A percentile compares a stretch with the other conserved stretches of the same genome.
Conservation (phyloP, 2,329 filamentous ascomycete species). For the Trichoderma atrobrunneum region DNA sequence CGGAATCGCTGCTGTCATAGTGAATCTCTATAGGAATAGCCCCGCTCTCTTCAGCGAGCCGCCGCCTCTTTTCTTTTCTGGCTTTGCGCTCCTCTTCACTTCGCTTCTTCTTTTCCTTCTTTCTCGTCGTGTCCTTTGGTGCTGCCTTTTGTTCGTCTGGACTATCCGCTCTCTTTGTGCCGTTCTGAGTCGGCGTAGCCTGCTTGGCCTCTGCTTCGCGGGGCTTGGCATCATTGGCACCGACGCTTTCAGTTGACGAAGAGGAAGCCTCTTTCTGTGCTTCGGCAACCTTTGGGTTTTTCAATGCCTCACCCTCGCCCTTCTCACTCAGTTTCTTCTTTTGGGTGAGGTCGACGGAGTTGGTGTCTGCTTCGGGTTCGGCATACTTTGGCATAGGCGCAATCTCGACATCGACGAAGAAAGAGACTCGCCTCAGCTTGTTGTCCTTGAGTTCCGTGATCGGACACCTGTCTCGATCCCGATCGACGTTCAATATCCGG, state of each 20-base stretch:
- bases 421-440: constrained; percentile 84
- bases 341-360: constrained; percentile 47
- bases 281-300: constrained; percentile 59
- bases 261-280: constrained; percentile 42
- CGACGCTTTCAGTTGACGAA: constrained; percentile 38
- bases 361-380: constrained; percentile 52
- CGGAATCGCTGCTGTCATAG: constrained; percentile 63
- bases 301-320: constrained; percentile 71
- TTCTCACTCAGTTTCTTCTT: constrained; percentile 66
- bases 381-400: constrained; percentile 78
- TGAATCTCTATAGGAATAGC: constrained; percentile 80
- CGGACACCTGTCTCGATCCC: constrained; percentile 71
- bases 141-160: constrained; percentile 8
- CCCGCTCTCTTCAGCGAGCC: constrained; percentile 83
- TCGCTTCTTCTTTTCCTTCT: constrained; percentile 94
- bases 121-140: constrained; percentile 49
- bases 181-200: constrained; percentile 28
- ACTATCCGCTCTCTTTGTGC: constrained; percentile 29
- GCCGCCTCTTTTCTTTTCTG: constrained; percentile 82
- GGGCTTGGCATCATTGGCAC: constrained; percentile 33
- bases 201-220: constrained; percentile 42
- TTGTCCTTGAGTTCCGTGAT: constrained; percentile 75
- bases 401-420: constrained; percentile 97
- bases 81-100: constrained; percentile 92
- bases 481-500: constrained; percentile 80